Evolutionary conservation across 2,329 filamentous ascomycete genomes (phyloP).

Genomic region (Penicillium hesseltinei): DNA sequence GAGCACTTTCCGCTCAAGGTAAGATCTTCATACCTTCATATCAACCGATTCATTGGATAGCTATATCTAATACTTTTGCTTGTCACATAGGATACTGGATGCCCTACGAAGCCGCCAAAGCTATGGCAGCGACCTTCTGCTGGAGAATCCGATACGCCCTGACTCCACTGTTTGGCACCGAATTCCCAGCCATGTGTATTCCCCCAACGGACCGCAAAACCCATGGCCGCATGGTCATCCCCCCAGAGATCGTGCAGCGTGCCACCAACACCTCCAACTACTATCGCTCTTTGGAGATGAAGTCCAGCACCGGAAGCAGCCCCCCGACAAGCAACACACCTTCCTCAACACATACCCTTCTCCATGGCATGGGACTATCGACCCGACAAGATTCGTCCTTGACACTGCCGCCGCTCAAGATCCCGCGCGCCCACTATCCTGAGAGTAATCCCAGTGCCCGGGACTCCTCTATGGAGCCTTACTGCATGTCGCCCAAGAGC

Average conservation of each 20-base stretch:
- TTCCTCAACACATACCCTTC: constrained; percentile 20
- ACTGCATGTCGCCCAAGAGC: constrained; percentile 41
- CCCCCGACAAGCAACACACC: not conserved
- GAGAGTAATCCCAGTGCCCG: constrained; percentile 41
- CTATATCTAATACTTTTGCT: not conserved
- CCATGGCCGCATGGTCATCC: constrained; percentile 67
- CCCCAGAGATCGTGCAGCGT: constrained; percentile 53
- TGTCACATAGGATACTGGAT: constrained; percentile 81
- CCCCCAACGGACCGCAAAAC: constrained; percentile 58
- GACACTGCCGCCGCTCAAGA: constrained; percentile 14
- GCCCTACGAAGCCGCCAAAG: constrained; percentile 81
- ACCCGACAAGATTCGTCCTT: not conserved
- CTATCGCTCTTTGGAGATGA: constrained; percentile 35
- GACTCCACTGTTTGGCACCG: constrained; percentile 83
- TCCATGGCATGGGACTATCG: not conserved
- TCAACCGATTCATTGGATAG: constrained; percentile 3
- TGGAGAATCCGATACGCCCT: constrained; percentile 77
- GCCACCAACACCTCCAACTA: constrained; percentile 45
- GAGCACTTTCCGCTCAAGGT: constrained; percentile 87
- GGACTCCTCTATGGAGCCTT: constrained; percentile 39
- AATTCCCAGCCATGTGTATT: constrained; percentile 73
- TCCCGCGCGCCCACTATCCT: constrained; percentile 25
- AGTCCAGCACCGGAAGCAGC: not conserved
- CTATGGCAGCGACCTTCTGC: constrained; percentile 87
- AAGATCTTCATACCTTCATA: constrained; percentile 23